These are phyloP conservation scores for Ascochyta fabae DNA, from an alignment of 2,329 filamentous ascomycete species.

Conservation along the genomic window DNA sequence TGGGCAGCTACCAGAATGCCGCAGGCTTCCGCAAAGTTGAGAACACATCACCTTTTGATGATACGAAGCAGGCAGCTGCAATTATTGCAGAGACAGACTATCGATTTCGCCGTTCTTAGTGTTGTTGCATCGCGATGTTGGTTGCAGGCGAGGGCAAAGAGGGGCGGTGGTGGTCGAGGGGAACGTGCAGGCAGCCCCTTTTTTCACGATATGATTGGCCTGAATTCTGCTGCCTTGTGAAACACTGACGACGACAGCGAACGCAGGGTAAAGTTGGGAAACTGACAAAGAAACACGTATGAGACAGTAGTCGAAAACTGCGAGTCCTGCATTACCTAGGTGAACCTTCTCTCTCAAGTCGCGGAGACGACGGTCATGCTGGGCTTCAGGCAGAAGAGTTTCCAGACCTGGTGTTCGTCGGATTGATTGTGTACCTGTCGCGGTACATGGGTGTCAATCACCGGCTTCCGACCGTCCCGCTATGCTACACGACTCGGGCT, in stretches of 20 bases:
- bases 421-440: conserved; percentile 15
- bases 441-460: conserved; percentile 11
- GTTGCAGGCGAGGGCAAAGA: neutral
- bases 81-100: neutral
- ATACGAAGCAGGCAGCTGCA: conserved; percentile 1
- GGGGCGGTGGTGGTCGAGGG: conserved; percentile 4
- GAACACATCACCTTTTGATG: neutral
- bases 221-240: conserved; percentile 41
- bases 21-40: conserved; percentile 2
- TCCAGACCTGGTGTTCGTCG: conserved; percentile 17
- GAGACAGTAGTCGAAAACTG: conserved; percentile 25
- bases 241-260: conserved; percentile 24
- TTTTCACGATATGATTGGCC: conserved; percentile 32
- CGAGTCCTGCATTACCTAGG: conserved; percentile 20
- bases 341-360: conserved; percentile 7
- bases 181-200: conserved; percentile 31
- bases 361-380: conserved; percentile 6
- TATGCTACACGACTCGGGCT: conserved; percentile 11
- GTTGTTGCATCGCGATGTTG: neutral
- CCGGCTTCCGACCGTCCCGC: conserved; percentile 12
- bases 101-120: conserved; percentile 1
- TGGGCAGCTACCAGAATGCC: neutral
- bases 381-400: conserved; percentile 11
- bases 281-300: conserved; percentile 25
- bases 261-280: conserved; percentile 15